Percentiles rank a stretch among this genome's conserved stretches.
Conservation (phyloP, 1,284 basidiomycete species). For the Thelephora terrestris region DNA sequence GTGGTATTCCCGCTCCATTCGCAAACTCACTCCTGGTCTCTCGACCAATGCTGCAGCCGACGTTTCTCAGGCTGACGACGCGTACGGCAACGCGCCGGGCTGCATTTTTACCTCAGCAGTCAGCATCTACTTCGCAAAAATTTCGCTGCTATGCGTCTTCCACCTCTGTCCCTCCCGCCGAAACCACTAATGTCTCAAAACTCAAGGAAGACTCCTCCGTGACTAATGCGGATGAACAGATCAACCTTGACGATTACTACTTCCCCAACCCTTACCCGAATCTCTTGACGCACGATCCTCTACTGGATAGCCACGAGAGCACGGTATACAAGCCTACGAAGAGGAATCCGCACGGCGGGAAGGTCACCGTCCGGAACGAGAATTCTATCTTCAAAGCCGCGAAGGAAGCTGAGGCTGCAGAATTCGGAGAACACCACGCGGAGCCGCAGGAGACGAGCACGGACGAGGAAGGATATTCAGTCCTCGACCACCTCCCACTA, state of each 20-base stretch:
- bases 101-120: too few species aligned
- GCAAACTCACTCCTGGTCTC: too few species aligned
- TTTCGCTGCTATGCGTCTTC: too few species aligned
- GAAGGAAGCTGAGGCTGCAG: slow-evolving; percentile 9
- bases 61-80: too few species aligned
- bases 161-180: too few species aligned
- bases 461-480: slow-evolving; percentile 10
- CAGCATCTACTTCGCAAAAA: too few species aligned
- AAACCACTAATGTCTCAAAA: too few species aligned
- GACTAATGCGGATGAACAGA: not conserved
- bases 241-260: slow-evolving; percentile 1
- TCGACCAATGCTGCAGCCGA: too few species aligned
- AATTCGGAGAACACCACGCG: slow-evolving; percentile 10
- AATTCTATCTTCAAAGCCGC: slow-evolving; percentile 23
- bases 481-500: slow-evolving; percentile 18
- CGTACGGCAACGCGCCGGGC: too few species aligned
- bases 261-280: slow-evolving; percentile 33
- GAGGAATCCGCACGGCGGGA: slow-evolving; percentile 40
- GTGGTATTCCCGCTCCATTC: too few species aligned
- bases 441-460: slow-evolving; percentile 8
- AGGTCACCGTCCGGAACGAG: slow-evolving; percentile 56
- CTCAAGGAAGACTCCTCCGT: too few species aligned
- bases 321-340: slow-evolving; percentile 41
- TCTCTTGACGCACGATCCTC: slow-evolving; percentile 47
- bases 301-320: slow-evolving; percentile 49